A percentile compares a stretch with the other conserved stretches of the same genome.
Conservation (phyloP, 2,329 filamentous ascomycete genomes). For the Ophiostoma perfectum region DNA sequence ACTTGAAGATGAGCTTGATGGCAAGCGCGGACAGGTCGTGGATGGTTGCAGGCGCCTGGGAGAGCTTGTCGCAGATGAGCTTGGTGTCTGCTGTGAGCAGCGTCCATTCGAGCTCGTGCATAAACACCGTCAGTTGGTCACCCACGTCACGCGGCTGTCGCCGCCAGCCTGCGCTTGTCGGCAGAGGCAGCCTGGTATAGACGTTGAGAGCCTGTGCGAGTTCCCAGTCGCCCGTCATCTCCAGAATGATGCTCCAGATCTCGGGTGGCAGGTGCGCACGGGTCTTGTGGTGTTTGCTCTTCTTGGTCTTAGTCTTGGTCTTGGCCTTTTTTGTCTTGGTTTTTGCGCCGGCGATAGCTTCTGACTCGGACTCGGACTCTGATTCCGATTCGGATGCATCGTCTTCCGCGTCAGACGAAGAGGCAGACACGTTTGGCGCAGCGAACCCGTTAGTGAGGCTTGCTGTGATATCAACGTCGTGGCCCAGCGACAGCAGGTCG, state of each 20-base stretch:
- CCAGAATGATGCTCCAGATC: slow-evolving; percentile 83
- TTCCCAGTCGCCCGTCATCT: slow-evolving; percentile 85
- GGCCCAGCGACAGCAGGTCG: slow-evolving; percentile 66
- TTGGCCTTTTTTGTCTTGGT: slow-evolving; percentile 3
- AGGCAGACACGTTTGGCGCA: background rate
- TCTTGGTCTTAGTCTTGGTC: slow-evolving; percentile 27
- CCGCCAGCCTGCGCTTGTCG: slow-evolving; percentile 58
- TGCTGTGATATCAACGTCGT: slow-evolving; percentile 58
- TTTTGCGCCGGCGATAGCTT: background rate
- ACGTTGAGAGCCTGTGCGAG: slow-evolving; percentile 74
- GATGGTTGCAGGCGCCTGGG: slow-evolving; percentile 64
- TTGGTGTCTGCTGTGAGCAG: slow-evolving; percentile 67
- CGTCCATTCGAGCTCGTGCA: slow-evolving; percentile 77
- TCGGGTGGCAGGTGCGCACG: slow-evolving; percentile 63
- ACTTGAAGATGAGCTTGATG: slow-evolving; percentile 86
- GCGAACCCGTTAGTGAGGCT: slow-evolving; percentile 7
- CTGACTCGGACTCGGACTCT: background rate
- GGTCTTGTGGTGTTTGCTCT: slow-evolving; percentile 14
- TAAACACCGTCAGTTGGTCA: slow-evolving; percentile 64
- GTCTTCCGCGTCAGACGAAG: background rate
- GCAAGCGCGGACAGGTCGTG: slow-evolving; percentile 69
- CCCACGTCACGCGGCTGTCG: slow-evolving; percentile 52
- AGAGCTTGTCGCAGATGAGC: slow-evolving; percentile 69
- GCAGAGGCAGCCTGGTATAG: slow-evolving; percentile 69
- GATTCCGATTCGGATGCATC: slow-evolving; percentile 15